Conservation (phyloP, 768 basidiomycete species). For the Saitozyma sp. region DNA sequence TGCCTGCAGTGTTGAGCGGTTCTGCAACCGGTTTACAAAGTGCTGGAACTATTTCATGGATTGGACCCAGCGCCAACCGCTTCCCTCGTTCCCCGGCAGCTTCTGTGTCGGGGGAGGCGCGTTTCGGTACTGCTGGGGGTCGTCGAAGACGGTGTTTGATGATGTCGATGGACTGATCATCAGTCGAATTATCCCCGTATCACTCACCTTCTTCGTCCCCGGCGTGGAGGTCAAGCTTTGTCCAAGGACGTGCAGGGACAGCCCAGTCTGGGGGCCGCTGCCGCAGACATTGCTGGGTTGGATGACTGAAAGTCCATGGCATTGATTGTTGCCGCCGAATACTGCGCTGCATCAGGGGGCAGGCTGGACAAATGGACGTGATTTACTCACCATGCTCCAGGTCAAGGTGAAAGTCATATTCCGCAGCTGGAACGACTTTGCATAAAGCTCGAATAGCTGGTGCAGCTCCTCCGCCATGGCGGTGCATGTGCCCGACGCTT, state of each 20-base stretch:
- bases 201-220: slow-evolving; percentile 20
- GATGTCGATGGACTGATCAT: slow-evolving; percentile 25
- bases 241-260: slow-evolving; percentile 22
- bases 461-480: slow-evolving; percentile 26
- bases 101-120: too few relatives aligned
- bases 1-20: too few relatives aligned
- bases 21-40: too few relatives aligned
- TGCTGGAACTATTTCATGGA: too few relatives aligned
- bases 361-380: too few relatives aligned
- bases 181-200: neutral
- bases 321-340: slow-evolving; percentile 27
- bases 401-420: slow-evolving; percentile 25
- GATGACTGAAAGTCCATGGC: slow-evolving; percentile 23
- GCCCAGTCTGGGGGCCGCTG: slow-evolving; percentile 16
- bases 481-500: slow-evolving; percentile 13
- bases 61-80: too few relatives aligned
- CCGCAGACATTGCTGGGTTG: slow-evolving; percentile 8
- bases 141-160: slow-evolving; percentile 23
- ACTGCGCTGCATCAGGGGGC: slow-evolving; percentile 9
- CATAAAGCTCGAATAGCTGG: slow-evolving; percentile 20
- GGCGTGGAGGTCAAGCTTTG: slow-evolving; percentile 18
- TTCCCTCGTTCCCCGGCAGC: too few relatives aligned
- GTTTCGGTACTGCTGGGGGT: neutral
- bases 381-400: slow-evolving; percentile 27
- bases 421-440: slow-evolving; percentile 22